Percentiles rank a stretch among this genome's conserved stretches.
Evolutionary conservation across 2,329 filamentous ascomycete genomes (phyloP).

Genomic region (Daldinia sp.): DNA sequence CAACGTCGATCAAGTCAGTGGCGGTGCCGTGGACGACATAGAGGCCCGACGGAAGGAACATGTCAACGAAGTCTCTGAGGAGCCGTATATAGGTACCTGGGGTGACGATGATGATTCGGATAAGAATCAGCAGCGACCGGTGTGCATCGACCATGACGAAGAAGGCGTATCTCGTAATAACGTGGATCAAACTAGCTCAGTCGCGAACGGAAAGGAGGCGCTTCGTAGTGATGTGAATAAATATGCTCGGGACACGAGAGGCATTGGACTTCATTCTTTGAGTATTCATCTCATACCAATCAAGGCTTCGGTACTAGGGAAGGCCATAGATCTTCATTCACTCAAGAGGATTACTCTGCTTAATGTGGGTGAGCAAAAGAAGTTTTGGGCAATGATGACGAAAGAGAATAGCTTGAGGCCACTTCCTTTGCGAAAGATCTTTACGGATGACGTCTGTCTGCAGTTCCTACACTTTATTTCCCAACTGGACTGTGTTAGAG

Average conservation of each 20-base stretch:
- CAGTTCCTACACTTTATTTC: conserved; percentile 63
- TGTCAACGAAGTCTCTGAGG: conserved; percentile 19
- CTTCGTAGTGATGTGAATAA: conserved; percentile 51
- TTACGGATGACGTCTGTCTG: conserved; percentile 68
- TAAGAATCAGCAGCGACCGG: conserved; percentile 45
- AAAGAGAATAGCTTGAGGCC: conserved; percentile 62
- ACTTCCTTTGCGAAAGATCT: conserved; percentile 64
- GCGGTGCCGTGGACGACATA: neutral
- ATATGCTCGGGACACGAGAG: conserved; percentile 66
- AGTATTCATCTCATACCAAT: conserved; percentile 67
- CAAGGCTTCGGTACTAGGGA: conserved; percentile 64
- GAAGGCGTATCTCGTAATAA: conserved; percentile 39
- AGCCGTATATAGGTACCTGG: neutral
- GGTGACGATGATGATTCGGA: conserved; percentile 33
- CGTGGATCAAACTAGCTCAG: conserved; percentile 15
- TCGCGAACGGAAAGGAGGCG: conserved; percentile 35
- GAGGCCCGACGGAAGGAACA: neutral
- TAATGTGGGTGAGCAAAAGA: conserved; percentile 68
- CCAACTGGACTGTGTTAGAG: conserved; percentile 61
- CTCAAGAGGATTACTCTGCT: conserved; percentile 68
- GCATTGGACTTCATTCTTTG: conserved; percentile 63
- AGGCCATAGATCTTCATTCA: conserved; percentile 63
- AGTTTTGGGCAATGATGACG: conserved; percentile 65
- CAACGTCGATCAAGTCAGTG: conserved; percentile 1
- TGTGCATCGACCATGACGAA: conserved; percentile 45